These are phyloP conservation scores for Trichosporon inkin DNA, from an alignment of 1,284 basidiomycete genomes.

Conservation along the genomic window DNA sequence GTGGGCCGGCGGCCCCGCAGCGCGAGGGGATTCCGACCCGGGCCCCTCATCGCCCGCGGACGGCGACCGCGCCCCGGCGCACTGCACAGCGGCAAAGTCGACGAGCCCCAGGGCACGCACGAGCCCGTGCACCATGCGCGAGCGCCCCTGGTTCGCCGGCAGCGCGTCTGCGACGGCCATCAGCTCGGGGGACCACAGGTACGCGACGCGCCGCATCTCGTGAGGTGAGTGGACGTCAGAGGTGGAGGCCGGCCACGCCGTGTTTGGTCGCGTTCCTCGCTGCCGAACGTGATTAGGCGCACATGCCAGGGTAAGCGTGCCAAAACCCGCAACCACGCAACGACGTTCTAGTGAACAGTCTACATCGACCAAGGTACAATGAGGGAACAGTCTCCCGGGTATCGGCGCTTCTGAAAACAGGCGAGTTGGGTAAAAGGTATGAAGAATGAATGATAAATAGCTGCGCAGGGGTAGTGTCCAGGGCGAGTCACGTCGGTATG, in stretches of 20 bases:
- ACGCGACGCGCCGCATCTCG: conserved; percentile 14
- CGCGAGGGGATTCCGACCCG: too few species aligned
- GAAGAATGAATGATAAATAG: too few species aligned
- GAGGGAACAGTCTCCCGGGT: conserved; percentile 2
- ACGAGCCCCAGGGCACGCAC: conserved; percentile 60
- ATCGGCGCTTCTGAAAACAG: neutral
- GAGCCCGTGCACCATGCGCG: conserved; percentile 71
- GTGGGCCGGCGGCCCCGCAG: too few species aligned
- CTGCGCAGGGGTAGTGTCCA: too few species aligned
- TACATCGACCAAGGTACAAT: conserved; percentile 10
- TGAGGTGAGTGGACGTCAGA: neutral
- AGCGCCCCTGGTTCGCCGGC: conserved; percentile 78
- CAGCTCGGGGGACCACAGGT: conserved; percentile 41
- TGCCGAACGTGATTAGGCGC: too few species aligned
- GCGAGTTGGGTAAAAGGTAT: neutral
- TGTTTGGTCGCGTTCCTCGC: neutral
- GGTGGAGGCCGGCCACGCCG: conserved; percentile 3
- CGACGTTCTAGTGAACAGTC: neutral
- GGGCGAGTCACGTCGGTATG: neutral
- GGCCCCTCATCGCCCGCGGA: too few species aligned
- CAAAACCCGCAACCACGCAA: too few species aligned
- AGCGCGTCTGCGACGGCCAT: conserved; percentile 53
- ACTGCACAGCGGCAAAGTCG: conserved; percentile 8
- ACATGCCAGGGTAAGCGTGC: too few species aligned
- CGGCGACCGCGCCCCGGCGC: neutral